These are phyloP conservation scores for Cladosporium sp. DNA, from an alignment of 2,329 filamentous ascomycete genomes.

Conservation along the genomic window DNA sequence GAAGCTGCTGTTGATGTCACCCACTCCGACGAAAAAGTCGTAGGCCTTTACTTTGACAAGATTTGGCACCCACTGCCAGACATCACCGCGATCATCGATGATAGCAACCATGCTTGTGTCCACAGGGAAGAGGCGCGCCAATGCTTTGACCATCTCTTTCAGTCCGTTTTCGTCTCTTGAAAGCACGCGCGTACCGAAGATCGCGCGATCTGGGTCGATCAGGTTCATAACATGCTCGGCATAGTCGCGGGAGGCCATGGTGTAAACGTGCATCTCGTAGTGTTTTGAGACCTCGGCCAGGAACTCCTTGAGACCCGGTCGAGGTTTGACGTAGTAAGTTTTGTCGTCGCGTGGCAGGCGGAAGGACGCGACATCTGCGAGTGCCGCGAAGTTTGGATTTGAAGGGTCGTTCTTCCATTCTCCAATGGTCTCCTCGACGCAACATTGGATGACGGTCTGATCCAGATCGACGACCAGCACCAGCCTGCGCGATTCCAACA, in stretches of 20 bases:
- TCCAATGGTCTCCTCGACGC: constrained; percentile 90
- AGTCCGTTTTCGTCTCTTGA: constrained; percentile 96
- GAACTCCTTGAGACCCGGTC: constrained; percentile 79
- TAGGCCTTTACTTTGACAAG: constrained; percentile 93
- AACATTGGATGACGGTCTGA: constrained; percentile 97
- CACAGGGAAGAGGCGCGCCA: constrained; percentile 88
- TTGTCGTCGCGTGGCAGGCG: constrained; percentile 81
- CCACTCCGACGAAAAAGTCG: constrained; percentile 96
- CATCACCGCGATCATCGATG: constrained; percentile 93
- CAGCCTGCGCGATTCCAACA: constrained; percentile 77
- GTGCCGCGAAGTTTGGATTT: constrained; percentile 86
- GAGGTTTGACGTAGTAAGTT: constrained; percentile 98
- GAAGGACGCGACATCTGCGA: constrained; percentile 84
- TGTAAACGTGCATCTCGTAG: constrained; percentile 97
- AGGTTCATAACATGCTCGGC: constrained; percentile 87
- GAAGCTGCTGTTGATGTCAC: constrained; percentile 98
- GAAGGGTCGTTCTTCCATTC: constrained; percentile 88
- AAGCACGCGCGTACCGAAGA: constrained; percentile 92
- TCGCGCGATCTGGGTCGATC: constrained; percentile 80
- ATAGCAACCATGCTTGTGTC: constrained; percentile 99
- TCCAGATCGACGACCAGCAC: constrained; percentile 95
- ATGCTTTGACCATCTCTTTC: constrained; percentile 73
- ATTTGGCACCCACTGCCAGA: constrained; percentile 91
- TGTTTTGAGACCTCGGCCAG: constrained; percentile 70
- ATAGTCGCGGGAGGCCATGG: constrained; percentile 97